Conservation (phyloP, 768 basidiomycete genomes). For the Postia placenta region DNA sequence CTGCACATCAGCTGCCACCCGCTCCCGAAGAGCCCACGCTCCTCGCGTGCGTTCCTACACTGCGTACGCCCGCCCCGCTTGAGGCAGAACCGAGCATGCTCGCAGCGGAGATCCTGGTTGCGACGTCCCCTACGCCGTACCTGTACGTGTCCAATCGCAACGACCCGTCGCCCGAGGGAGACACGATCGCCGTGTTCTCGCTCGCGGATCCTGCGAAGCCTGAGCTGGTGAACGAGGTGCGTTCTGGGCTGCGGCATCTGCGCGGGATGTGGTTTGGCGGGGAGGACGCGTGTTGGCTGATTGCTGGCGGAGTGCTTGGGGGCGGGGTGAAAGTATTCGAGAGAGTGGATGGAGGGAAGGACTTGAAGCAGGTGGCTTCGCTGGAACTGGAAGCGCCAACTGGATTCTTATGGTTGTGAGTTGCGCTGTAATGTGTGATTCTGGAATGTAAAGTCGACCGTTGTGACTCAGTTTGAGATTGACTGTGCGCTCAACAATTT, state of each 20-base stretch:
- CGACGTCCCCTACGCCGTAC: slow-evolving; percentile 47
- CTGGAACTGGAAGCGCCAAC: slow-evolving; percentile 33
- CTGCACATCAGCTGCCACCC: slow-evolving; percentile 47
- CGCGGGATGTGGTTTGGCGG: slow-evolving; percentile 68
- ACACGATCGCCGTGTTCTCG: slow-evolving; percentile 66
- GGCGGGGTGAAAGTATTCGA: slow-evolving; percentile 71
- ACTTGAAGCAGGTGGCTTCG: slow-evolving; percentile 44
- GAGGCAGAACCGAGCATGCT: slow-evolving; percentile 41
- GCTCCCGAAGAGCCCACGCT: slow-evolving; percentile 33
- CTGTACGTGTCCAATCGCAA: slow-evolving; percentile 75
- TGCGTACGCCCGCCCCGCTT: slow-evolving; percentile 32
- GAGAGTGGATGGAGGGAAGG: slow-evolving; percentile 51
- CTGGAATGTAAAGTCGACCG: no score
- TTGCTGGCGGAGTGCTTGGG: slow-evolving; percentile 58
- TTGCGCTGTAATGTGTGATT: no score
- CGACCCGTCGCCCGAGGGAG: slow-evolving; percentile 62
- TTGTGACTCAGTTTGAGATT: no score
- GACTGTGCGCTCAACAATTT: no score
- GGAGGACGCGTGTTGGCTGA: slow-evolving; percentile 49
- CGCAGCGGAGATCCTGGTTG: slow-evolving; percentile 63
- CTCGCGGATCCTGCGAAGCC: slow-evolving; percentile 39
- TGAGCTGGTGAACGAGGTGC: slow-evolving; percentile 53
- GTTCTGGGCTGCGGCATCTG: slow-evolving; percentile 64
- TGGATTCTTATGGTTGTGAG: slow-evolving; percentile 33
- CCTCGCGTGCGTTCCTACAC: slow-evolving; percentile 36